These are phyloP conservation scores for Aethionema arabicum DNA, from an alignment of 345 rosid species.

Conservation along the genomic window DNA sequence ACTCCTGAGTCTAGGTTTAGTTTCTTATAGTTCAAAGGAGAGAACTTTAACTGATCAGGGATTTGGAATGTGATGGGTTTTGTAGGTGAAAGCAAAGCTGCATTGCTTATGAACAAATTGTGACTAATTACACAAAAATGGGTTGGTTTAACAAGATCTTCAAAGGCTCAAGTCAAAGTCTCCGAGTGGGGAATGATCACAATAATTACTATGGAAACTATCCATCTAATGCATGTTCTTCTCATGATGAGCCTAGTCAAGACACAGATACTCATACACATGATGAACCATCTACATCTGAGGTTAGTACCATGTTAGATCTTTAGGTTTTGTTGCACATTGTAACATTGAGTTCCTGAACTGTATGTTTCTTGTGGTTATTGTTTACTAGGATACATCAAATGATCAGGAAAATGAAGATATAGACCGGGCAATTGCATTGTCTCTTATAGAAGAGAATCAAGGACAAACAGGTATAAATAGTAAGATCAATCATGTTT, in stretches of 20 bases:
- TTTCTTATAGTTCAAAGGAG: no score
- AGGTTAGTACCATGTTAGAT: slow-evolving; percentile 44
- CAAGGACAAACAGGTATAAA: slow-evolving; percentile 39
- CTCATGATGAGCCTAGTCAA: slow-evolving; percentile 30
- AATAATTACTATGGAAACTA: slow-evolving; percentile 49
- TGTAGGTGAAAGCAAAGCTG: slow-evolving; percentile 42
- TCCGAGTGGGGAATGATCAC: slow-evolving; percentile 48
- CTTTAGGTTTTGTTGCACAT: background rate
- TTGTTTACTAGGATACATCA: slow-evolving; percentile 44
- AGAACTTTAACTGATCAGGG: slow-evolving; percentile 20
- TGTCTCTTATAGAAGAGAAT: slow-evolving; percentile 73
- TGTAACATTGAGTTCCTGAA: slow-evolving; percentile 13
- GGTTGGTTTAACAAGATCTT: slow-evolving; percentile 87
- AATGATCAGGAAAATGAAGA: slow-evolving; percentile 68
- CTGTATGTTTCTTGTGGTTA: slow-evolving; percentile 1
- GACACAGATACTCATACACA: slow-evolving; percentile 36
- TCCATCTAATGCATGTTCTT: slow-evolving; percentile 23
- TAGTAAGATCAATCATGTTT: slow-evolving; percentile 56
- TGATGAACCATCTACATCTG: slow-evolving; percentile 63
- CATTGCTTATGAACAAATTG: slow-evolving; percentile 53
- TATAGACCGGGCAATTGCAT: slow-evolving; percentile 77
- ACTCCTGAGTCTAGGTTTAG: slow-evolving; percentile 1
- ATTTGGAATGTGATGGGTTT: slow-evolving; percentile 1
- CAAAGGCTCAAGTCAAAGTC: slow-evolving; percentile 67
- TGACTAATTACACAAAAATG: slow-evolving; percentile 43